Evolutionary conservation across 2,329 filamentous ascomycete genomes (phyloP).

Genomic region (Pseudogymnoascus pannorum): DNA sequence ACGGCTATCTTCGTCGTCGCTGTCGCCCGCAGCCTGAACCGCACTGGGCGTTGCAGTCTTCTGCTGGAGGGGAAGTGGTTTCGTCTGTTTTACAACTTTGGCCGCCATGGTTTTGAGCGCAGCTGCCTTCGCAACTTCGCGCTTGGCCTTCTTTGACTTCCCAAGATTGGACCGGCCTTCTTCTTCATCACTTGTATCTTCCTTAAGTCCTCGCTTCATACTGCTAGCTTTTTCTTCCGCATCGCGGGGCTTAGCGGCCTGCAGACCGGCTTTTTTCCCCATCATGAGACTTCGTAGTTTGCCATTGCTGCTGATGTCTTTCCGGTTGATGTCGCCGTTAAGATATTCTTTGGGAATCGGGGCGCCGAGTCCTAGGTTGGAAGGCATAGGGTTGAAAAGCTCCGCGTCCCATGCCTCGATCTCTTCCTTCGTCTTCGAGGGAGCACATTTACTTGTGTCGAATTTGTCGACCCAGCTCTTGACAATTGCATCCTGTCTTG

Average conservation of each 20-base stretch:
- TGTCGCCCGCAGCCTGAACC: neutral
- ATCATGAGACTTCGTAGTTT: constrained; percentile 28
- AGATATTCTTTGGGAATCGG: constrained; percentile 25
- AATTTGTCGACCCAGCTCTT: constrained; percentile 23
- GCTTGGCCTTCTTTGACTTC: constrained; percentile 28
- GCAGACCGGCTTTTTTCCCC: constrained; percentile 22
- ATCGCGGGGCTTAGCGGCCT: constrained; percentile 28
- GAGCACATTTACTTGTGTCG: constrained; percentile 11
- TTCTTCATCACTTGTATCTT: constrained; percentile 31
- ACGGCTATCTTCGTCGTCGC: neutral
- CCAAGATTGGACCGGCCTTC: constrained; percentile 29
- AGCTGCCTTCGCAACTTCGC: neutral
- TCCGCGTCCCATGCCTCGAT: constrained; percentile 28
- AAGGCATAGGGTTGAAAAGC: constrained; percentile 24
- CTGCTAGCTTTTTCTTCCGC: constrained; percentile 27
- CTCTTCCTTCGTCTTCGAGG: constrained; percentile 26
- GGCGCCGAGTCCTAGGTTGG: constrained; percentile 27
- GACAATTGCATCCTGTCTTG: constrained; percentile 27
- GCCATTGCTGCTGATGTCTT: constrained; percentile 21
- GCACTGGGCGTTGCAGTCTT: neutral
- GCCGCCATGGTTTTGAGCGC: neutral
- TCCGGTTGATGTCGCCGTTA: constrained; percentile 23
- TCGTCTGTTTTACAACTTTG: neutral
- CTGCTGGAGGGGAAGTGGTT: neutral
- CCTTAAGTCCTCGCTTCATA: constrained; percentile 23